These are phyloP conservation scores for Prunus salicina DNA, from an alignment of 306 rosid species.

Conservation along the genomic window DNA sequence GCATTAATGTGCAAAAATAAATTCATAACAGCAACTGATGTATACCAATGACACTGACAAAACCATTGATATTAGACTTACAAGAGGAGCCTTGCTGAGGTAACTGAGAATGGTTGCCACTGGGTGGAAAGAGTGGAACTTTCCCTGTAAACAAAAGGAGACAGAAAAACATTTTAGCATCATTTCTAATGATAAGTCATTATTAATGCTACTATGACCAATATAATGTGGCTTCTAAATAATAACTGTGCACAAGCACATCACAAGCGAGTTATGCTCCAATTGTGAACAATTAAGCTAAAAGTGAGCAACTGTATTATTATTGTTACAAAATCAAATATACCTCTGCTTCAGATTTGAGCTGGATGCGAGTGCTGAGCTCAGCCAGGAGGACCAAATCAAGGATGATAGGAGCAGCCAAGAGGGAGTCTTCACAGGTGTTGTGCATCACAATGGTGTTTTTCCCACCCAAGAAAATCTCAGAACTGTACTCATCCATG, in stretches of 20 bases:
- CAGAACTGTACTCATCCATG: constrained; percentile 98
- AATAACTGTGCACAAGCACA: no score
- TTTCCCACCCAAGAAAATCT: constrained; percentile 97
- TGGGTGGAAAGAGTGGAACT: constrained; percentile 95
- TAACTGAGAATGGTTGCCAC: constrained; percentile 94
- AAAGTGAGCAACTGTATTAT: background rate
- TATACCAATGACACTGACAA: no score
- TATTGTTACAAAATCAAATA: constrained; percentile 1
- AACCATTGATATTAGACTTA: constrained; percentile 36
- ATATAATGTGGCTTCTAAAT: no score
- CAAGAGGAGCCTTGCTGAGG: constrained; percentile 96
- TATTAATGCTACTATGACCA: no score
- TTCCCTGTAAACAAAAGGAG: constrained; percentile 51
- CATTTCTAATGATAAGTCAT: no score
- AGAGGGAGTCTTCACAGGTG: constrained; percentile 98
- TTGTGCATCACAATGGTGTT: constrained; percentile 95
- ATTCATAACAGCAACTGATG: no score
- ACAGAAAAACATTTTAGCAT: background rate
- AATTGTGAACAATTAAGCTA: background rate
- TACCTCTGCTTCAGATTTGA: constrained; percentile 91
- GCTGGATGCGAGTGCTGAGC: constrained; percentile 90
- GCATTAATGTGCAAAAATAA: background rate
- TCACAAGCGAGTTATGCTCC: no score
- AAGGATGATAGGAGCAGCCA: constrained; percentile 96
- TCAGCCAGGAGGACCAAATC: constrained; percentile 98